These are phyloP conservation scores for Zhuliangozyma blackwelliae DNA, from an alignment of 1,139 yeast species.

Conservation along the genomic window DNA sequence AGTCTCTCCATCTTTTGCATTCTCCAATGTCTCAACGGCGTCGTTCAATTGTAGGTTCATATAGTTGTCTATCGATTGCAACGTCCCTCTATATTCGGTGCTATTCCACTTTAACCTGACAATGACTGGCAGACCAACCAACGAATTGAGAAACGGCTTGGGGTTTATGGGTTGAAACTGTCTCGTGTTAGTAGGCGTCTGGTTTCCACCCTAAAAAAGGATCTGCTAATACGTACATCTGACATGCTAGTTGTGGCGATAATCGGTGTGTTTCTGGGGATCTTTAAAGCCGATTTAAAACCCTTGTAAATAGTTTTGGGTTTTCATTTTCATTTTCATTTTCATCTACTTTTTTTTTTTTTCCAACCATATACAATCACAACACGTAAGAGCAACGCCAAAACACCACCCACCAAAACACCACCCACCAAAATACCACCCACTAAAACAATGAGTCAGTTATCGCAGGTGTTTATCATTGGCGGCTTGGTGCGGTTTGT, in stretches of 20 bases:
- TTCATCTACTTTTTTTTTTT: no score
- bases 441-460: constrained; percentile 15
- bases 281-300: not conserved
- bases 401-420: no score
- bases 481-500: constrained; percentile 31
- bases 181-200: constrained; percentile 8
- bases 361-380: no score
- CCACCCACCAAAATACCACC: no score
- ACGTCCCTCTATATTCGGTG: constrained; percentile 83
- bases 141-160: constrained; percentile 78
- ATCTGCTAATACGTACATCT: constrained; percentile 8
- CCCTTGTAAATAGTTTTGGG: no score
- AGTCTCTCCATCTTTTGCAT: constrained; percentile 42
- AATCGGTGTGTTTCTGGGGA: not conserved
- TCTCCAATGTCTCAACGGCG: constrained; percentile 59
- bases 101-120: constrained; percentile 91
- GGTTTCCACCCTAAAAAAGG: no score
- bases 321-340: no score
- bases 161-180: constrained; percentile 81
- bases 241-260: constrained; percentile 3
- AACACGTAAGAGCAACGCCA: no score
- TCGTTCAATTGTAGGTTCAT: constrained; percentile 81
- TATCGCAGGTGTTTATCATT: constrained; percentile 21
- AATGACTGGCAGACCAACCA: constrained; percentile 65
- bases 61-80: constrained; percentile 83